Conservation (phyloP, 2,329 filamentous ascomycete species). For the Penicillium concentricum region DNA sequence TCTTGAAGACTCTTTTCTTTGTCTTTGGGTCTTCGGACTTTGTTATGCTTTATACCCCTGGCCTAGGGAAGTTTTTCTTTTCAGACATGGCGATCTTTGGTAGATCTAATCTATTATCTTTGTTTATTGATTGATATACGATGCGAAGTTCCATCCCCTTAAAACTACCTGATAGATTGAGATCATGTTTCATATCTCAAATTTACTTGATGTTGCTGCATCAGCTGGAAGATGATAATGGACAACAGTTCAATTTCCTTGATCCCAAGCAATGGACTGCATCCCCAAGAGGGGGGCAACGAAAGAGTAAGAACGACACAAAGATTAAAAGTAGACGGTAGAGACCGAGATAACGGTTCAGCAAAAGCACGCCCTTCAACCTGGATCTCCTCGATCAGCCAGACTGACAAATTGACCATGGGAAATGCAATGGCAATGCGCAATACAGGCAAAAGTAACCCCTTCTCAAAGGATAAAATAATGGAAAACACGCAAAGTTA, state of each 20-base stretch:
- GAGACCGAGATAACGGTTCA: constrained; percentile 16
- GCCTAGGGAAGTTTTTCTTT: constrained; percentile 5
- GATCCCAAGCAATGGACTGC: constrained; percentile 14
- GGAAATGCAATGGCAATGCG: constrained; percentile 2
- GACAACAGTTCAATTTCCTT: constrained; percentile 10
- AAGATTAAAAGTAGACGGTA: constrained; percentile 15
- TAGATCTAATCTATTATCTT: constrained; percentile 15
- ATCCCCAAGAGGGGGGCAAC: neutral
- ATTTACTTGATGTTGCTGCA: neutral
- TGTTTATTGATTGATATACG: neutral
- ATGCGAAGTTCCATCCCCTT: neutral
- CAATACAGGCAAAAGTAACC: constrained; percentile 1
- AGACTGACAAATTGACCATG: constrained; percentile 5
- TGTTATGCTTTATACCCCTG: constrained; percentile 1
- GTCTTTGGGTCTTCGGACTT: neutral
- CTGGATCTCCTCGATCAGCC: constrained; percentile 12
- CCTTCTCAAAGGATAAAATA: constrained; percentile 9
- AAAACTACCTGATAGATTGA: neutral
- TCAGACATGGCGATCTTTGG: constrained; percentile 16
- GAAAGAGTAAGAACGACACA: constrained; percentile 5
- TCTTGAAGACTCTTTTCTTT: neutral
- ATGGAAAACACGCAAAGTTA: constrained; percentile 13
- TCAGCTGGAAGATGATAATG: neutral
- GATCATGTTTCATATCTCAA: neutral
- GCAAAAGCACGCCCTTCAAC: constrained; percentile 12